Base-by-base conservation (phyloP, 345 rosid species). In the Eucalyptus cladocalyx region DNA sequence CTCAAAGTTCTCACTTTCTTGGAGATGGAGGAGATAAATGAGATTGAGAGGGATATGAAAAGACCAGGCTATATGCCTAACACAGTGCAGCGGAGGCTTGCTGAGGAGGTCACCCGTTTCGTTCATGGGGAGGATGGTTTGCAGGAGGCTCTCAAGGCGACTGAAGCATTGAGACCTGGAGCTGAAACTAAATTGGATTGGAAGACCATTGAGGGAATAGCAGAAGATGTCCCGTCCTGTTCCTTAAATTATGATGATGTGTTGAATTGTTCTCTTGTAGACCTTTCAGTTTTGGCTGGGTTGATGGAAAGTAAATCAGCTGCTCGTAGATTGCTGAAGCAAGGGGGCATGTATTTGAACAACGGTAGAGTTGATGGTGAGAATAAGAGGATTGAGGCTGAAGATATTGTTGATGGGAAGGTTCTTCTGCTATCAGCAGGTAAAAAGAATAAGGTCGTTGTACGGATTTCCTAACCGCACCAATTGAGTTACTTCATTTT, bases 271-370 rank as follows among this genome's bases (percentile, higher is more conserved):
- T 94, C 94, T 2, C 90, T 96, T 23, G 90, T 96, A 91, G 99
- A 98, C 93, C 93, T 98, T 87, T 91, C 96, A 0, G 97, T 98
- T 87, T 94, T 95, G 42, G 90, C 97, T 21, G 98, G 99, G n/a
- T 92, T 98, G 95, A 91, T 98, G 51, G 98, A 95, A 91, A 95
- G 97, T 90, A 98, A 96, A 91, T 94, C 97, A 12, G 97, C 98
- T 86, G 98, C 96, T 1, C 93, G 98, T 42, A 95, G 99, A 21
- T 87, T 97, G 92, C 88, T 97, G 93, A 98, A 94, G 94, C 99
- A 98, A 94, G 99, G 99, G 15, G 99, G 99, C 9, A 83, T 98
- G n/a, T 97, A 98, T 92, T 93, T 98, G 95, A 97, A 98, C 93
- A 98, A 98, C 91, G 88, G 91, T 90, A 97, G 98, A 93, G 97